Percentiles rank a stretch among this genome's conserved stretches.
Evolutionary conservation across 345 rosid species (phyloP).

Genomic region (Firmiana major): DNA sequence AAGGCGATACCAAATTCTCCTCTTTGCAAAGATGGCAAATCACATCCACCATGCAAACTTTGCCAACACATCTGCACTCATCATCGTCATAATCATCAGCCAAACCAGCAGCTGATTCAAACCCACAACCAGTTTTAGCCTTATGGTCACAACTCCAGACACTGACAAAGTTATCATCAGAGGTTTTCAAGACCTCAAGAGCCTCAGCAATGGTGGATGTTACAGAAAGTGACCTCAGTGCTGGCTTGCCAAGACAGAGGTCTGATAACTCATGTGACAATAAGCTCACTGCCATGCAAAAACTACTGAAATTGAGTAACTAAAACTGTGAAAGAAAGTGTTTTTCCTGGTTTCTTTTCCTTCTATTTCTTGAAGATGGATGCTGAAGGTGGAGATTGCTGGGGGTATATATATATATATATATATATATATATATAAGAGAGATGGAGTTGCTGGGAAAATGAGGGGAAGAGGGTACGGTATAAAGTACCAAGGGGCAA

Average conservation of each 20-base stretch:
- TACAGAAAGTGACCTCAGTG: conserved; percentile 56
- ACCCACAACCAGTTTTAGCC: neutral
- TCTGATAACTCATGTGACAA: conserved; percentile 63
- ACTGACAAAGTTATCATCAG: conserved; percentile 57
- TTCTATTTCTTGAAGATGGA: neutral
- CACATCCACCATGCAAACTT: conserved; percentile 84
- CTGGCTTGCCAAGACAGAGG: conserved; percentile 95
- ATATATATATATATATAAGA: neutral
- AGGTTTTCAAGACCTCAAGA: conserved; percentile 50
- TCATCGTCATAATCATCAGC: neutral
- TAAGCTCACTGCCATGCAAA: conserved; percentile 76
- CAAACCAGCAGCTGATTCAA: neutral
- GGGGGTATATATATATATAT: too few species aligned
- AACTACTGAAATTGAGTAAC: neutral
- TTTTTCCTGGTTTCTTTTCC: neutral
- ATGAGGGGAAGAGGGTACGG: conserved; percentile 10
- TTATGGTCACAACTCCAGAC: conserved; percentile 75
- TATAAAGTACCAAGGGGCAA: neutral
- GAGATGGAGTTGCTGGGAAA: too few species aligned
- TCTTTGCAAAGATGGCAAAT: conserved; percentile 66
- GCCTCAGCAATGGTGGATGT: conserved; percentile 55
- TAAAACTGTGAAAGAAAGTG: neutral
- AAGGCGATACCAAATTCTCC: conserved; percentile 46
- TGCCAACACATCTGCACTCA: conserved; percentile 63
- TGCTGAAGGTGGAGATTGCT: neutral